Evolutionary conservation across 208 protist species (phyloP).

Genomic region (Crithidia bombi): DNA sequence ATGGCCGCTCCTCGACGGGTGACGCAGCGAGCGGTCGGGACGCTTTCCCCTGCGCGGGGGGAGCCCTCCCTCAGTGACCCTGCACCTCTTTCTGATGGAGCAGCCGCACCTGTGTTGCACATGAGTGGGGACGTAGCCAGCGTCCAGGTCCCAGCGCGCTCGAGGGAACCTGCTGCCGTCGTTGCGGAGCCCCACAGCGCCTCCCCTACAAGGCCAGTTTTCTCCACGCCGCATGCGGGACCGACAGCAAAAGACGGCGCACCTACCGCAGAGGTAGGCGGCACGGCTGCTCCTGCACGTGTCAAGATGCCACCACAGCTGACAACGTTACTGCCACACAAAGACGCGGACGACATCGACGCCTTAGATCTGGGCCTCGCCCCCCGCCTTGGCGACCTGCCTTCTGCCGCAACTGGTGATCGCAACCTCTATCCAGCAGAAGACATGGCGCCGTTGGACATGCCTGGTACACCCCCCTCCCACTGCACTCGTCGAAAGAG

Average conservation of each 20-base stretch:
- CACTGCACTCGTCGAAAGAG: slow-evolving; percentile 9
- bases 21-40: neutral
- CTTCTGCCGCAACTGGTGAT: neutral
- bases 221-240: neutral
- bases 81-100: neutral
- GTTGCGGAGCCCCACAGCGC: neutral
- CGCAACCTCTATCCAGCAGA: neutral
- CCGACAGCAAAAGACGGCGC: neutral
- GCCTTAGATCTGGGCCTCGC: slow-evolving; percentile 9
- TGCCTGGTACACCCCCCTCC: neutral
- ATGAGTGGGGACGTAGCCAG: neutral
- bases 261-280: neutral
- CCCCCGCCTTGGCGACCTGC: slow-evolving; percentile 10
- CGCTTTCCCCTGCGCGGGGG: neutral
- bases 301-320: neutral
- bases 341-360: slow-evolving; percentile 14
- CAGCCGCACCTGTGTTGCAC: neutral
- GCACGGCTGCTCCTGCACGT: neutral
- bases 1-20: slow-evolving; percentile 1
- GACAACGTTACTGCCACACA: neutral
- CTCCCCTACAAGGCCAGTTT: neutral
- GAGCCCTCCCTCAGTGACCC: neutral
- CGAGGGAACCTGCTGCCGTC: neutral
- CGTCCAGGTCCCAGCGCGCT: neutral
- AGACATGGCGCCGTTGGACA: neutral